Conservation (phyloP, 2,329 filamentous ascomycete genomes). For the Arthrobotrys sphaeroides region DNA sequence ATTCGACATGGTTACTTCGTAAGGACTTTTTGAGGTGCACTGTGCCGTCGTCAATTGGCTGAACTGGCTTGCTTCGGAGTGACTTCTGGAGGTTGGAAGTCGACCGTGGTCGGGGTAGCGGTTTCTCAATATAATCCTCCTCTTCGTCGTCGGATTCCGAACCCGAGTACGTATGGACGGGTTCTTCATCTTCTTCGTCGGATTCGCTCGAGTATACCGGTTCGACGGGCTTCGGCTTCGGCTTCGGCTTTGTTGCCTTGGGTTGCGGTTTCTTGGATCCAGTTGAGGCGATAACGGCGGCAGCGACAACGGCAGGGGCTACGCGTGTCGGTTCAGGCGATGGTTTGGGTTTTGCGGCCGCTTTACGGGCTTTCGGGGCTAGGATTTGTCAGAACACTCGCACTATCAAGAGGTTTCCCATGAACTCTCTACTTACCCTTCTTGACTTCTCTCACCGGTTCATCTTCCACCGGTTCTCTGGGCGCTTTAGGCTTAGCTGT, state of each 20-base stretch:
- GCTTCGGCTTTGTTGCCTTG: conserved; percentile 36
- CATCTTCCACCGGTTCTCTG: conserved; percentile 3
- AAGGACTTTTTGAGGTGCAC: conserved; percentile 40
- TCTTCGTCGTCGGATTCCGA: conserved; percentile 17
- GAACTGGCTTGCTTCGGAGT: conserved; percentile 14
- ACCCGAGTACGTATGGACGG: not conserved
- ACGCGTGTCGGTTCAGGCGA: not conserved
- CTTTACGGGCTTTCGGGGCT: conserved; percentile 24
- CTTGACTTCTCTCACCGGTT: conserved; percentile 6
- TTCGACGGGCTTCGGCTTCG: conserved; percentile 38
- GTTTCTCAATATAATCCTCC: not conserved
- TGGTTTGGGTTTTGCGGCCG: conserved; percentile 16
- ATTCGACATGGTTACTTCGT: conserved; percentile 11
- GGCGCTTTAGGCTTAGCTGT: not conserved
- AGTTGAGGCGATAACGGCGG: conserved; percentile 8
- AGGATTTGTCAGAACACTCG: not conserved
- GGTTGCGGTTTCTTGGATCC: conserved; percentile 22
- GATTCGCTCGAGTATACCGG: conserved; percentile 36
- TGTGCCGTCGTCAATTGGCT: not conserved
- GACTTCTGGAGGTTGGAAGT: conserved; percentile 31
- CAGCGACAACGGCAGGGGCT: conserved; percentile 11
- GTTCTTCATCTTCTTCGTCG: conserved; percentile 21
- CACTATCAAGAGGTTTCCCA: not conserved
- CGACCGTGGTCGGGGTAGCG: not conserved
- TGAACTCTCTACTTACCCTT: conserved; percentile 7